Evolutionary conservation across 2,329 filamentous ascomycete species (phyloP), one percentile per base, ranked within the genome.

Genomic region (Basipetospora chlamydospora): DNA sequence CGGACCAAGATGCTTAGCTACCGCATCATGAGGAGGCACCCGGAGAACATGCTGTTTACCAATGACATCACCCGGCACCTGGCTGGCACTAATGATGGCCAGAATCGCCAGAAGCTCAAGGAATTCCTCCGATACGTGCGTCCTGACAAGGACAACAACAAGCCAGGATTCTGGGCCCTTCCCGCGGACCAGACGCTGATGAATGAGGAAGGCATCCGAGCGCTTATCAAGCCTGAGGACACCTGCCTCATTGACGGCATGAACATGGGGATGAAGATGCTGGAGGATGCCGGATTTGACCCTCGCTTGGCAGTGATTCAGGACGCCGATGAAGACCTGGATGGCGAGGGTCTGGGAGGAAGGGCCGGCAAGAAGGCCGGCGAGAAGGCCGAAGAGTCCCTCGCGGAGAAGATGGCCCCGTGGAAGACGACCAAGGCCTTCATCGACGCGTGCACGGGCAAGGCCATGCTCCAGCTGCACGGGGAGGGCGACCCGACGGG

Each of bases 351-450:
- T 7, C 58, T 54, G 3, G 57, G 54, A 18, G 46, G 52, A 10
- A 62, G 63, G 44, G 56, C 52, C 5, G 47, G 50, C 26, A 66
- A 61, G 51, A 67, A 59, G 48, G 50, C 49, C 2, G 53, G 45
- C 9, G 60, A 76, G 39, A 67, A 66, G 40, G 59, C 63, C 20
- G 67, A 77, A 39, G 79, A 87, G 48, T 83, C 79, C 36, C 70
- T 92, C 9, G 85, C 92, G 35, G 77, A 88, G 54, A 84, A 87
- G 51, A 76, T 98, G 59, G 86, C 88, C 0, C 90, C 90, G 0
- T 98, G 90, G 90, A 85, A 88, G 48, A 88, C 86, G 0, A 94
- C 85, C 36, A 94, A 94, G 60, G 93, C 93, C 42, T 98, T 98
- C 58, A 72, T 95, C 41, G 82, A 95, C 45, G 90, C 90, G 2